Conservation (phyloP, 202 grass and related monocot genomes). For the Cymbopogon flexuosus region DNA sequence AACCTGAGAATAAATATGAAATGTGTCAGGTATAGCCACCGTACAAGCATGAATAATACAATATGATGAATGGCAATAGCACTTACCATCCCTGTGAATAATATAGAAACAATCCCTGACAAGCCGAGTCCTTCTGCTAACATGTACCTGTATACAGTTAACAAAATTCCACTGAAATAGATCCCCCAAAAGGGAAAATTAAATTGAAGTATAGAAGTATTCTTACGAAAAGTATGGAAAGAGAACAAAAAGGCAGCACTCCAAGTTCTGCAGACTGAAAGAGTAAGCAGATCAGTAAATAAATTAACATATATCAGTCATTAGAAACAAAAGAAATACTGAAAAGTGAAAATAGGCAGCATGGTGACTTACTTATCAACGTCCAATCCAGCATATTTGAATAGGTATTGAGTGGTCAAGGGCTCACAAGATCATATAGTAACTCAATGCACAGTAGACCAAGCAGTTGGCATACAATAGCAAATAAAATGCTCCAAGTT, state of each 20-base stretch:
- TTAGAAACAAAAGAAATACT: not conserved
- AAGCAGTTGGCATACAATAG: slow-evolving; percentile 8
- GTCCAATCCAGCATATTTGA: slow-evolving; percentile 96
- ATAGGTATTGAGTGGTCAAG: slow-evolving; percentile 86
- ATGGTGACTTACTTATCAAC: slow-evolving; percentile 84
- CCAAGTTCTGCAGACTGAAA: slow-evolving; percentile 93
- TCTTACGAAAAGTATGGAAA: slow-evolving; percentile 99
- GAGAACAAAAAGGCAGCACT: slow-evolving; percentile 98
- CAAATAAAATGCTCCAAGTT: slow-evolving; percentile 24
- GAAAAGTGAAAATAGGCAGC: slow-evolving; percentile 13
- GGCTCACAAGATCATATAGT: slow-evolving; percentile 41
- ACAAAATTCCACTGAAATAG: slow-evolving; percentile 14
- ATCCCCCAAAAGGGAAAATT: not conserved
- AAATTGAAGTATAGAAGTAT: slow-evolving; percentile 7
- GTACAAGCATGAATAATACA: not conserved
- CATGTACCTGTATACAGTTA: slow-evolving; percentile 66
- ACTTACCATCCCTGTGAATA: slow-evolving; percentile 97
- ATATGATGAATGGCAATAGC: slow-evolving; percentile 28
- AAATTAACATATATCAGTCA: slow-evolving; percentile 25
- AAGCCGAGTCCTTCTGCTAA: slow-evolving; percentile 97
- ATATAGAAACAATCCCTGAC: slow-evolving; percentile 97
- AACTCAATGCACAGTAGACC: not conserved
- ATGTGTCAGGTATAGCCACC: not conserved
- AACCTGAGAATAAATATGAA: slow-evolving; percentile 53
- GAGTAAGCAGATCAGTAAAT: slow-evolving; percentile 21